phyloP scores from a whole-genome alignment of 805 yeast species.

The Yarrowia porcina region DNA sequence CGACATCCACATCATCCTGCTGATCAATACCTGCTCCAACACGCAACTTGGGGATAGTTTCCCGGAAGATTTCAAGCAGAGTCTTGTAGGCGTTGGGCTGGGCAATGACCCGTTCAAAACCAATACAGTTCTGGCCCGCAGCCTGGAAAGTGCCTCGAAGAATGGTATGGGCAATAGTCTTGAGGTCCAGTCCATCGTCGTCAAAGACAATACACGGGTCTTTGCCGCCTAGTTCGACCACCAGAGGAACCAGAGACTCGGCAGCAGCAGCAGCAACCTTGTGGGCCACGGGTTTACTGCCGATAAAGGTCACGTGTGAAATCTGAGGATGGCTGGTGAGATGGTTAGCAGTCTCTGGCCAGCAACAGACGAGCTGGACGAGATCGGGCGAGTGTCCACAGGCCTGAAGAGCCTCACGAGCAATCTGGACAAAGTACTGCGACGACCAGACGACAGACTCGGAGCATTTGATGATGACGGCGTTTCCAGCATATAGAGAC shows the following conservation, averaged over 20 bases:
- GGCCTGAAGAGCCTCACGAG: conserved; percentile 64
- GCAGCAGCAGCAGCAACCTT: conserved; percentile 81
- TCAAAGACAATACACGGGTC: conserved; percentile 88
- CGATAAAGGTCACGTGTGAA: conserved; percentile 89
- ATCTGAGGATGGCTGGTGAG: conserved; percentile 80
- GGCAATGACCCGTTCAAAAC: conserved; percentile 90
- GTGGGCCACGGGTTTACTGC: conserved; percentile 93
- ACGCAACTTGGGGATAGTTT: conserved; percentile 60
- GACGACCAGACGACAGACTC: conserved; percentile 97
- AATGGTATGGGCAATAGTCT: conserved; percentile 64
- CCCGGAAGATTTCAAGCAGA: conserved; percentile 54
- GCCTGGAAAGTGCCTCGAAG: conserved; percentile 97
- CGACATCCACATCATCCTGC: conserved; percentile 87
- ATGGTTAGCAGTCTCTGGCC: conserved; percentile 84
- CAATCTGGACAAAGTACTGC: conserved; percentile 66
- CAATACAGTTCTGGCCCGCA: conserved; percentile 97
- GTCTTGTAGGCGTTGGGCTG: conserved; percentile 64
- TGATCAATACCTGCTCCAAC: conserved; percentile 92
- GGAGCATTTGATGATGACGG: conserved; percentile 87
- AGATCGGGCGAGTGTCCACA: conserved; percentile 77
- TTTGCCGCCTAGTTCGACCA: conserved; percentile 95
- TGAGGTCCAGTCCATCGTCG: conserved; percentile 42
- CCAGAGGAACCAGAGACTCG: conserved; percentile 85
- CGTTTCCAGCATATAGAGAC: conserved; percentile 85
- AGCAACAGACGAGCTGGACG: conserved; percentile 83